These are phyloP conservation scores for Fusarium robinianum DNA, from an alignment of 2,329 filamentous ascomycete species.

Conservation along the genomic window DNA sequence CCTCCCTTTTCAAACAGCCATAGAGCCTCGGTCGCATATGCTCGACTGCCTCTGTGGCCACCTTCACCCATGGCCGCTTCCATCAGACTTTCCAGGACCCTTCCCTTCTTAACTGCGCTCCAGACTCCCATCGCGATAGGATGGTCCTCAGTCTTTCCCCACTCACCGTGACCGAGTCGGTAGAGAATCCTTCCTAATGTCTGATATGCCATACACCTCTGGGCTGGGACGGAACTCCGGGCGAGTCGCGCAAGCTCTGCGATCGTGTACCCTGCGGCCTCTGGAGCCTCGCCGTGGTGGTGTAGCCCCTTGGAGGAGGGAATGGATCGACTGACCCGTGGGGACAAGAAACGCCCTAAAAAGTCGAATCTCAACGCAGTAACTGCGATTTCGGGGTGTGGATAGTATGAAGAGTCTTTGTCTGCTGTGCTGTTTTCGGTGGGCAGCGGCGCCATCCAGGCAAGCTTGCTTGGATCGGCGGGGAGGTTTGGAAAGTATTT, in stretches of 20 bases:
- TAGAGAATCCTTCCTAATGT: slow-evolving; percentile 86
- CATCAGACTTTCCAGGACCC: slow-evolving; percentile 75
- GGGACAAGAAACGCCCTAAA: slow-evolving; percentile 77
- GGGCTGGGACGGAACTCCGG: slow-evolving; percentile 79
- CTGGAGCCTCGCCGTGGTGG: slow-evolving; percentile 90
- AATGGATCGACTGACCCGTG: slow-evolving; percentile 72
- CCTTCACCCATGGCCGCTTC: slow-evolving; percentile 72
- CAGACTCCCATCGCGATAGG: slow-evolving; percentile 80
- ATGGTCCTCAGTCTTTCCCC: slow-evolving; percentile 62
- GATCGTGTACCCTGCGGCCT: slow-evolving; percentile 93
- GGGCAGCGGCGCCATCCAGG: slow-evolving; percentile 83
- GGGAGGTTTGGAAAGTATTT: slow-evolving; percentile 94
- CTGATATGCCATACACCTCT: slow-evolving; percentile 90
- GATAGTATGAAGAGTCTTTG: slow-evolving; percentile 79
- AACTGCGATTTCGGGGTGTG: slow-evolving; percentile 72
- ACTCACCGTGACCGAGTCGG: slow-evolving; percentile 74
- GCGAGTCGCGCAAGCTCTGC: slow-evolving; percentile 81
- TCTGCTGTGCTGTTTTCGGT: slow-evolving; percentile 67
- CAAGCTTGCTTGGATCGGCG: slow-evolving; percentile 80
- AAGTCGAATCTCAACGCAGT: slow-evolving; percentile 89
- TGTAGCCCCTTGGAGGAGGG: slow-evolving; percentile 82
- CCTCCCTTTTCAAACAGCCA: slow-evolving; percentile 80
- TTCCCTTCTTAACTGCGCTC: slow-evolving; percentile 75
- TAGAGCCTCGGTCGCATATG: slow-evolving; percentile 85
- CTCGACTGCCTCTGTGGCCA: slow-evolving; percentile 77